A percentile compares a stretch with the other conserved stretches of the same genome.
phyloP scores from a whole-genome alignment of 495 filamentous ascomycete species.

The Penicillium subrubescens region DNA sequence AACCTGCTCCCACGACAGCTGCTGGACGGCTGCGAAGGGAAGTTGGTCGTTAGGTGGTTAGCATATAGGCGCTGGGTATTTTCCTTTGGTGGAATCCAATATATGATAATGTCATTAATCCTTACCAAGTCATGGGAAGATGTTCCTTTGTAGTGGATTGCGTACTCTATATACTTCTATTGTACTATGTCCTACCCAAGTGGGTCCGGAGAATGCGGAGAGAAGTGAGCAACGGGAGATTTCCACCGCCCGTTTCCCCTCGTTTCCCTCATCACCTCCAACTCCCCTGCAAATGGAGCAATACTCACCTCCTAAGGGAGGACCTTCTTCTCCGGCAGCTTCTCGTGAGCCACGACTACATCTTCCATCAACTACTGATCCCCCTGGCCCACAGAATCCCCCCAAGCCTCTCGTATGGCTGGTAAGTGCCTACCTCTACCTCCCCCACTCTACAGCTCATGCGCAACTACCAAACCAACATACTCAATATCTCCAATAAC shows the following conservation, averaged over 20 bases:
- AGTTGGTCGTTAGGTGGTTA: conserved; percentile 35
- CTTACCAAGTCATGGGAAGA: neutral
- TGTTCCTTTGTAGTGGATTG: too few relatives aligned
- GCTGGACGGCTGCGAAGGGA: conserved; percentile 73
- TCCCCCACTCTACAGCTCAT: conserved; percentile 4
- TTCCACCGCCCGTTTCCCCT: conserved; percentile 1
- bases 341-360: conserved; percentile 49
- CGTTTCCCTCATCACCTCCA: neutral
- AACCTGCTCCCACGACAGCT: conserved; percentile 65
- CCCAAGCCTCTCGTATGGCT: conserved; percentile 80
- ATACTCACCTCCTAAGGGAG: conserved; percentile 33
- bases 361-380: conserved; percentile 78
- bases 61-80: neutral
- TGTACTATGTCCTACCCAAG: neutral
- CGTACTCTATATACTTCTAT: too few relatives aligned
- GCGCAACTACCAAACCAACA: neutral
- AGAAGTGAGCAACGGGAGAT: neutral
- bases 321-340: conserved; percentile 24
- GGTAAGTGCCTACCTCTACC: conserved; percentile 48
- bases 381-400: conserved; percentile 71
- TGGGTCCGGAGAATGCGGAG: conserved; percentile 9
- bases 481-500: neutral
- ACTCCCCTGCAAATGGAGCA: conserved; percentile 33
- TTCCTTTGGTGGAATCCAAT: neutral
- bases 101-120: conserved; percentile 4